phyloP scores from a whole-genome alignment of 2,329 filamentous ascomycete genomes.

The Tolypocladium nubicola region DNA sequence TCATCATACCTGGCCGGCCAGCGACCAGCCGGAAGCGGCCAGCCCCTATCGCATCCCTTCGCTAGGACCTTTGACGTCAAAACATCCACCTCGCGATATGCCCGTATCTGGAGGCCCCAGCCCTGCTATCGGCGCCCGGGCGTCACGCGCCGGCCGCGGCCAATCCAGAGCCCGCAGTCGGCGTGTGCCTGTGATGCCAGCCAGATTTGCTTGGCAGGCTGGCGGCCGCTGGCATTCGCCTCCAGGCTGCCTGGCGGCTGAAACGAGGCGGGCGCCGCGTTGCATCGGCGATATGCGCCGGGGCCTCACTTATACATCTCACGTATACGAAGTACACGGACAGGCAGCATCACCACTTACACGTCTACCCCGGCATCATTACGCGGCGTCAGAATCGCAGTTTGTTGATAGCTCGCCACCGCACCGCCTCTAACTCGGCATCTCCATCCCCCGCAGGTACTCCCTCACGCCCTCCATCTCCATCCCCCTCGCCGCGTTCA shows the following conservation, averaged over 20 bases:
- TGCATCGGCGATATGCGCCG: neutral
- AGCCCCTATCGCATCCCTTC: too few species aligned
- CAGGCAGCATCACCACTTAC: neutral
- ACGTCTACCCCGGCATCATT: neutral
- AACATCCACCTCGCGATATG: neutral
- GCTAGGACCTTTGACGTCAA: too few species aligned
- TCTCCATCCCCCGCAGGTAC: conserved; percentile 19
- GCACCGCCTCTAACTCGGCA: neutral
- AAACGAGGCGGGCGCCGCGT: neutral
- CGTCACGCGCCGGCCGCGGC: neutral
- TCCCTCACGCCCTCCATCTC: conserved; percentile 28
- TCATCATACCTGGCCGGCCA: too few species aligned
- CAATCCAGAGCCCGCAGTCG: neutral
- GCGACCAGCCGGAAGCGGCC: too few species aligned
- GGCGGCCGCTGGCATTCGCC: too few species aligned
- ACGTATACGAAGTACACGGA: too few species aligned
- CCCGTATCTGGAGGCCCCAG: neutral
- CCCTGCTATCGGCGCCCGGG: neutral
- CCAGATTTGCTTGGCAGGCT: too few species aligned
- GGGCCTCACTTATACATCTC: neutral
- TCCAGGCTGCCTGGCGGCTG: too few species aligned
- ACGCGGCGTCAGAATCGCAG: neutral
- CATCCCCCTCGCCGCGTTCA: conserved; percentile 41
- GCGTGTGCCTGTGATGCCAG: neutral
- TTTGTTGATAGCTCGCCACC: neutral